Base-by-base conservation (phyloP, 352 stramenopile species). In the Globisporangium splendens region DNA sequence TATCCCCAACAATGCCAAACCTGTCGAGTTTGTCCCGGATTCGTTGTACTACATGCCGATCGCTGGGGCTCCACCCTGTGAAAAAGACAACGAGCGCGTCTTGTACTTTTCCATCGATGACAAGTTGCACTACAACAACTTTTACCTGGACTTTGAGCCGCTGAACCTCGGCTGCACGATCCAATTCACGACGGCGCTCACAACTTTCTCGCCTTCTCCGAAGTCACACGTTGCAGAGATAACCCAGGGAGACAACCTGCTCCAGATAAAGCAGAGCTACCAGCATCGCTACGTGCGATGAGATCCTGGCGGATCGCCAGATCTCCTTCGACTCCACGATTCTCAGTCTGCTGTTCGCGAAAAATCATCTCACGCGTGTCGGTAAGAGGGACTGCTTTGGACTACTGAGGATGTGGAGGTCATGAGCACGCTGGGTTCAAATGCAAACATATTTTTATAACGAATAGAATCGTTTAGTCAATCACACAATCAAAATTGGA, bases 71-170 rank as follows among this genome's bases (percentile, higher is more conserved):
- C 76, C 76, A 24, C 72, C 75, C 8, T 76, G 70, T 48, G 61
- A 76, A 22, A 65, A 61, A 8, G 77, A 70, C 50, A 31, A 31
- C 24, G 24, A 31, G 62, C 66, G 51, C 76, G 87, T 61, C 83
- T 83, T 31, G 24, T 31, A 31, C 60, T 85, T 97, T 72, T 95
- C 73, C 24, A 53, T 53, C 47, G 92, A 98, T 68, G 75, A 93
- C 15, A 85, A 97, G 59, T 75, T 99, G 49, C 72, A 97, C n/a
- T 99, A 99, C 78, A 98, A 94, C 92, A 98, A 98, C 72, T 99
- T 99, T 66, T 99, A 98, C 77, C 79, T 99, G 21, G 97, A 99
- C 75, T 99, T 99, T 75, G 97, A 97, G 3, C 97, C 96, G 46
- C 80, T 99, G 24, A 99, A 98, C 69, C 71, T 99, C 3, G 96